Percentiles rank a stretch among this genome's conserved stretches.
Evolutionary conservation across 306 rosid species (phyloP).

Genomic region (Glycyrrhiza uralensis): DNA sequence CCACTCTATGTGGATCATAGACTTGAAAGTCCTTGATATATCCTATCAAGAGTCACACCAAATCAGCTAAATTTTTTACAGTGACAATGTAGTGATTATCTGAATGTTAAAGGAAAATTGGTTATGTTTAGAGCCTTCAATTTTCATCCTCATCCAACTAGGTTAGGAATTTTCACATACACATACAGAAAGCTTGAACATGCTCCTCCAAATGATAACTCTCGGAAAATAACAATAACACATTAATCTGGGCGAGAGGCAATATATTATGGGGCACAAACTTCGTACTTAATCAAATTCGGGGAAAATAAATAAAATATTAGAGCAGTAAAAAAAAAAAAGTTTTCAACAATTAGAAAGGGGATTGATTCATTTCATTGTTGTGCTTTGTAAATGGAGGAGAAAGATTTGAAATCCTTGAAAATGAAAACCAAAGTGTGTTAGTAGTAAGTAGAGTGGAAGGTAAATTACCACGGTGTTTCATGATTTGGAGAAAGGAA

Average conservation of each 20-base stretch:
- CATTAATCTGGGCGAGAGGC: not conserved
- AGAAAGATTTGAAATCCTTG: no score
- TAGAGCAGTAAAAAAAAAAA: no score
- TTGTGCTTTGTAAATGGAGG: no score
- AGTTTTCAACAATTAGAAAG: no score
- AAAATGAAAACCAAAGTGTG: not conserved
- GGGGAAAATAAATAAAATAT: no score
- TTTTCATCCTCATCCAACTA: not conserved
- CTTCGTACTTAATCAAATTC: not conserved
- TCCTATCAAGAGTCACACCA: slow-evolving; percentile 36
- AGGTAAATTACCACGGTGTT: slow-evolving; percentile 67
- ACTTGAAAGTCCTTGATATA: slow-evolving; percentile 78
- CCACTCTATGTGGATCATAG: slow-evolving; percentile 85
- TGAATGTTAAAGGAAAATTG: not conserved
- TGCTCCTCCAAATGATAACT: no score
- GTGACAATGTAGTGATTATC: not conserved
- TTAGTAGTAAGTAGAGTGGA: not conserved
- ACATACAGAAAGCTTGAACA: no score
- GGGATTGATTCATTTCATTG: no score
- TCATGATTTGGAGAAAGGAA: slow-evolving; percentile 82
- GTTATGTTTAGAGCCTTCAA: not conserved
- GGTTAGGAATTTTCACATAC: no score
- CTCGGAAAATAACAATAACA: no score
- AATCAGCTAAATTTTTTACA: slow-evolving; percentile 1
- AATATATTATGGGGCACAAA: not conserved